Conservation (phyloP, 2,329 filamentous ascomycete genomes). For the Alternaria tenuissima region DNA sequence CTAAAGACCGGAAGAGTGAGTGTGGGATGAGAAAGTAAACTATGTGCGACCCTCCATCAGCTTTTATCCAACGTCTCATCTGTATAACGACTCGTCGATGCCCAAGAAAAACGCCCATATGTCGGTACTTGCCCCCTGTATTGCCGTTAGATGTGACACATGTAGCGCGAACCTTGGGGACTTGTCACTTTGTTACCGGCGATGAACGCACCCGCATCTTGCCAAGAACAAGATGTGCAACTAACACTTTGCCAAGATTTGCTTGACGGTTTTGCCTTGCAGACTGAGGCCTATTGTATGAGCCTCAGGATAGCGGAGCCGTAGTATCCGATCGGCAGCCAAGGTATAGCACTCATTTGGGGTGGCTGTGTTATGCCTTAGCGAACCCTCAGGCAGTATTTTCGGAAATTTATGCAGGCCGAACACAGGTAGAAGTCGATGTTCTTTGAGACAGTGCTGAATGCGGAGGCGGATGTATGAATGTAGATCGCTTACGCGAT, state of each 20-base stretch:
- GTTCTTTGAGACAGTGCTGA: conserved; percentile 14
- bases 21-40: conserved; percentile 29
- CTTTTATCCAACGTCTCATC: conserved; percentile 36
- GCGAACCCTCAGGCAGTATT: conserved; percentile 3
- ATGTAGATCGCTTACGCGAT: not conserved
- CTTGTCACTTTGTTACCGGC: conserved; percentile 21
- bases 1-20: conserved; percentile 24
- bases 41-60: conserved; percentile 25
- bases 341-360: conserved; percentile 19
- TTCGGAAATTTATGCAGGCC: conserved; percentile 14
- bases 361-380: conserved; percentile 21
- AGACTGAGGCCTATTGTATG: conserved; percentile 24
- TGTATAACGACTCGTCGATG: not conserved
- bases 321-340: conserved; percentile 25
- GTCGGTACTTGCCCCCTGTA: conserved; percentile 26
- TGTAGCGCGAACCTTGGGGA: conserved; percentile 18
- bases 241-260: conserved; percentile 41
- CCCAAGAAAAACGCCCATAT: conserved; percentile 8
- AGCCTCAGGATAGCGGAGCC: conserved; percentile 30
- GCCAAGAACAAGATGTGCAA: conserved; percentile 37
- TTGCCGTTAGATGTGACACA: conserved; percentile 20
- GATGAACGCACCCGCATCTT: conserved; percentile 26
- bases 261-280: conserved; percentile 30
- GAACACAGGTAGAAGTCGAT: not conserved
- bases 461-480: not conserved